Percentiles rank a stretch among this genome's conserved stretches.
Conservation (phyloP, 345 rosid species). For the Eucalyptus sp. region DNA sequence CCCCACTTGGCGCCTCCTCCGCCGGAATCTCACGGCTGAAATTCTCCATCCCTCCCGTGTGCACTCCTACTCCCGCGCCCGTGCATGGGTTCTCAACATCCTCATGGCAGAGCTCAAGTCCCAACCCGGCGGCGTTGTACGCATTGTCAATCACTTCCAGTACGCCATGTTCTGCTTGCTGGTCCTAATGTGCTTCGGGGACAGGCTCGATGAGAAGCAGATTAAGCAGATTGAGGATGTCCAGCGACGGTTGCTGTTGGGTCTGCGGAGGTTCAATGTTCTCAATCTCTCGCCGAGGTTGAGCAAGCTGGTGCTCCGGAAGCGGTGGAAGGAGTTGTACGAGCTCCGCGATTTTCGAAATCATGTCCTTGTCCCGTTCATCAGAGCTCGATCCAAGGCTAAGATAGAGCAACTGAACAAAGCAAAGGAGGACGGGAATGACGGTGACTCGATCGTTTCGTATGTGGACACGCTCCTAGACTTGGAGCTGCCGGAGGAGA, state of each 20-base stretch:
- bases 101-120: not conserved
- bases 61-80: not conserved
- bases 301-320: not conserved
- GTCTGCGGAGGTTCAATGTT: not conserved
- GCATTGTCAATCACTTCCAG: not conserved
- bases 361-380: not conserved
- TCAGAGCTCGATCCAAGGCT: not conserved
- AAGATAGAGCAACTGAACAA: not conserved
- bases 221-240: not conserved
- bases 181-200: not conserved
- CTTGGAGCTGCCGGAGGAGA: not conserved
- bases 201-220: not conserved
- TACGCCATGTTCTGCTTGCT: not conserved
- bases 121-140: not conserved
- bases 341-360: not conserved
- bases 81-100: not conserved
- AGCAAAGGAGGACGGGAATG: not conserved
- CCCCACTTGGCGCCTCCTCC: not conserved
- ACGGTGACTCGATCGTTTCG: not conserved
- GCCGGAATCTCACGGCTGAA: not conserved
- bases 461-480: not conserved
- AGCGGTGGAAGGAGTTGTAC: not conserved
- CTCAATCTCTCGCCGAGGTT: not conserved
- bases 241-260: not conserved
- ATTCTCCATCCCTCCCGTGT: not conserved